phyloP scores from a whole-genome alignment of 257 asterid genomes.

The Gentiana straminea region DNA sequence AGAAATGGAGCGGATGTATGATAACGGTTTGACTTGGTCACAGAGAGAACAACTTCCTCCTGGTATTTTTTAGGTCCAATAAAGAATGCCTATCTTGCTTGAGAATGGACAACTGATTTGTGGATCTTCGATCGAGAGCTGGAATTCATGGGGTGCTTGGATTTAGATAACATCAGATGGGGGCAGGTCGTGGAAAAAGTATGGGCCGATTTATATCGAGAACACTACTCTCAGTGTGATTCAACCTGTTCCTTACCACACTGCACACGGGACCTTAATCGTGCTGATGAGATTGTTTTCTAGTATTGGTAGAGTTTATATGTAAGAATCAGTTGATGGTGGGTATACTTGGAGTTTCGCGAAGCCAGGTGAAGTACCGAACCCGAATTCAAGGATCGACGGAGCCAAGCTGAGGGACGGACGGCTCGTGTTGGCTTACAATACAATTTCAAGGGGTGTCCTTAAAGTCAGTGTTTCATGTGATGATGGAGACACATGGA shows the following conservation, averaged over 20 bases:
- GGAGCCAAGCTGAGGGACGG: slow-evolving; percentile 83
- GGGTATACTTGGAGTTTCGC: slow-evolving; percentile 90
- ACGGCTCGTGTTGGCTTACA: slow-evolving; percentile 67
- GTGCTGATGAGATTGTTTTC: slow-evolving; percentile 63
- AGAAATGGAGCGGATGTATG: slow-evolving; percentile 60
- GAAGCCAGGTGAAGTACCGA: slow-evolving; percentile 61
- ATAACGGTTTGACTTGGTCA: slow-evolving; percentile 78
- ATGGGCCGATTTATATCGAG: slow-evolving; percentile 73
- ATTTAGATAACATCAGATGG: slow-evolving; percentile 66
- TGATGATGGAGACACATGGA: slow-evolving; percentile 88
- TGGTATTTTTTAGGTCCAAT: slow-evolving; percentile 85
- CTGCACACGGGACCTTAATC: slow-evolving; percentile 62
- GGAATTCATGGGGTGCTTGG: slow-evolving; percentile 99
- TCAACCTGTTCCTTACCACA: slow-evolving; percentile 87
- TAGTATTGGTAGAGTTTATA: slow-evolving; percentile 56
- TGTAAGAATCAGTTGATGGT: slow-evolving; percentile 77
- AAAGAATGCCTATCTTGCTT: slow-evolving; percentile 83
- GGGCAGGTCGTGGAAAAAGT: slow-evolving; percentile 76
- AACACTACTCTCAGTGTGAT: slow-evolving; percentile 56
- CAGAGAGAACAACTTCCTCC: slow-evolving; percentile 88
- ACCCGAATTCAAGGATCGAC: slow-evolving; percentile 94
- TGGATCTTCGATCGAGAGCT: slow-evolving; percentile 97
- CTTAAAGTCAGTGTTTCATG: slow-evolving; percentile 67
- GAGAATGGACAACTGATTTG: slow-evolving; percentile 81
- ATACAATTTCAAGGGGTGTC: slow-evolving; percentile 69